These are phyloP conservation scores for Umbelopsis sp. DNA, from an alignment of 371 early-diverging fungal genomes.

Conservation along the genomic window DNA sequence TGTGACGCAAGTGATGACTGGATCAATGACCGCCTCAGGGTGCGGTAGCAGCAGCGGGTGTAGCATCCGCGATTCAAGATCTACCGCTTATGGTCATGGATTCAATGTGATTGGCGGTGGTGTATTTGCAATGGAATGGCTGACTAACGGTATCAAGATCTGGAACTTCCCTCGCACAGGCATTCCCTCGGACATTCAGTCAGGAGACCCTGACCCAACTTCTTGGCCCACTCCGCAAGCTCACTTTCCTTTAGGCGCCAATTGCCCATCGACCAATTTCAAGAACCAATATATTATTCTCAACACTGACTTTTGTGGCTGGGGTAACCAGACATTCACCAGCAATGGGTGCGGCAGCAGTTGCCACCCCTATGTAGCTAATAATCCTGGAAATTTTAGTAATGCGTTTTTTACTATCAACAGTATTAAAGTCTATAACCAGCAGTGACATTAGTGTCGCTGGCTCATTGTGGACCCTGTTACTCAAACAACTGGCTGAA, in stretches of 20 bases:
- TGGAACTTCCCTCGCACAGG: conserved; percentile 34
- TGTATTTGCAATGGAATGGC: conserved; percentile 41
- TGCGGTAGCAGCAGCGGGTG: conserved; percentile 35
- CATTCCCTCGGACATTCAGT: conserved; percentile 38
- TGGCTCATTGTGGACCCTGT: no score
- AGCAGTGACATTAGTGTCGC: neutral
- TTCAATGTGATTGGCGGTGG: conserved; percentile 44
- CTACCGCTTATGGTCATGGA: conserved; percentile 30
- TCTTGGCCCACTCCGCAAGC: conserved; percentile 37
- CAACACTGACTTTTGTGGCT: conserved; percentile 31
- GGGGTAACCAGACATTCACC: conserved; percentile 25
- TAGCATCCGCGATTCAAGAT: conserved; percentile 16
- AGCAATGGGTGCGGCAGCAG: conserved; percentile 23
- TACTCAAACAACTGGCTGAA: no score
- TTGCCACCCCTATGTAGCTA: conserved; percentile 25
- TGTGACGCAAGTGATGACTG: conserved; percentile 7
- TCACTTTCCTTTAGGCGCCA: conserved; percentile 27
- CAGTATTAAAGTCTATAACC: conserved; percentile 24
- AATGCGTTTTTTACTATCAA: conserved; percentile 31
- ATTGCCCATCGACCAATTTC: conserved; percentile 24
- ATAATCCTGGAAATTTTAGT: conserved; percentile 23
- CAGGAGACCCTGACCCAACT: conserved; percentile 28
- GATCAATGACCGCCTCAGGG: conserved; percentile 23
- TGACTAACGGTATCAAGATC: conserved; percentile 29
- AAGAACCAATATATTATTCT: conserved; percentile 22